phyloP scores from a whole-genome alignment of 1,284 basidiomycete species.

The Ustilago bromivora region DNA sequence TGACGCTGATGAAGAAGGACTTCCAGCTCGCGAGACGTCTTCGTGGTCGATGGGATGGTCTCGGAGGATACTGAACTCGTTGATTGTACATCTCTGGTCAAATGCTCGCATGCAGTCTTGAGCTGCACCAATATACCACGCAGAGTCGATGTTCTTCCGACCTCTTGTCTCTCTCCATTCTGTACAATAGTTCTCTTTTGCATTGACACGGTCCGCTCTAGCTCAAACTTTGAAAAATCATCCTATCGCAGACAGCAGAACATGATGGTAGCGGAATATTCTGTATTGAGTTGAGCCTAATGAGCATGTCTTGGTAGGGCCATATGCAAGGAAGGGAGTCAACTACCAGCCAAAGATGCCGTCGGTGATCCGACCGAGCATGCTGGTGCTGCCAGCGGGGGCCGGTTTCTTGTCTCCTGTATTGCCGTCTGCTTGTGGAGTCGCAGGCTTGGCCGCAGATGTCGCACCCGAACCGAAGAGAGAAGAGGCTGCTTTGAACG shows the following conservation, averaged over 20 bases:
- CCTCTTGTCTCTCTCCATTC: not conserved
- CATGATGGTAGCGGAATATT: not conserved
- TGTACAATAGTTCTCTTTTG: conserved; percentile 4
- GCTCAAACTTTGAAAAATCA: conserved; percentile 1
- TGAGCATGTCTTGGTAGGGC: not conserved
- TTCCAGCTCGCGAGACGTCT: conserved; percentile 68
- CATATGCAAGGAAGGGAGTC: not conserved
- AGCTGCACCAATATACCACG: not conserved
- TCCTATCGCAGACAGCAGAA: not conserved
- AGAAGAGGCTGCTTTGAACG: conserved; percentile 50
- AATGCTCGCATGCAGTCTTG: not conserved
- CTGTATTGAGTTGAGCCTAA: not conserved
- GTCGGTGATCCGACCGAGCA: conserved; percentile 58
- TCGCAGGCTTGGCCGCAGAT: conserved; percentile 19
- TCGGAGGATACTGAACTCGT: conserved; percentile 54
- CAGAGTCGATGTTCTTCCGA: not conserved
- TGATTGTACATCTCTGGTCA: not conserved
- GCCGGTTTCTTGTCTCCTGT: conserved; percentile 18
- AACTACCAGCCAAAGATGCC: conserved; percentile 62
- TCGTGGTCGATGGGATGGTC: conserved; percentile 67
- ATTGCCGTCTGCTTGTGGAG: conserved; percentile 2
- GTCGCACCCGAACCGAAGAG: conserved; percentile 39
- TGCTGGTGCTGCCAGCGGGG: conserved; percentile 18
- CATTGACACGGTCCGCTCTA: not conserved
- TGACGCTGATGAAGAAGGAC: conserved; percentile 69